Evolutionary conservation across 176 grass and related monocot genomes (phyloP).

Genomic region (Puccinellia tenuiflora): DNA sequence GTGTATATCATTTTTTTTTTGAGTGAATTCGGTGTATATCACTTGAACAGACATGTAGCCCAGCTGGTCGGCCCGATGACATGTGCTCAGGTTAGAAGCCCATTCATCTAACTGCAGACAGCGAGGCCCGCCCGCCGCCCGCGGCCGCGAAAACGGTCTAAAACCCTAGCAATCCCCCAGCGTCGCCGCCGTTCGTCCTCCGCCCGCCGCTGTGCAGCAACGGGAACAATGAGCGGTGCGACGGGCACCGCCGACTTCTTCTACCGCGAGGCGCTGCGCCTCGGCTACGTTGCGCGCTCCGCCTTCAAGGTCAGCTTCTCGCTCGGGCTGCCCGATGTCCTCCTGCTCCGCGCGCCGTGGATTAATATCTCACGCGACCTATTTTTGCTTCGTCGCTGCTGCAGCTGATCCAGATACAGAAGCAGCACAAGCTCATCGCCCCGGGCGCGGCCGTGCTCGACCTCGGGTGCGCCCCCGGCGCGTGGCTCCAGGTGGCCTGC

Average conservation of each 20-base stretch:
- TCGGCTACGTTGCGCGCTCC: constrained; percentile 78
- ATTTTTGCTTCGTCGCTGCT: background rate
- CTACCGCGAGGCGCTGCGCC: constrained; percentile 73
- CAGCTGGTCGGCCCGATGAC: too few species aligned
- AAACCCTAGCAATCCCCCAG: constrained; percentile 27
- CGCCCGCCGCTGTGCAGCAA: too few species aligned
- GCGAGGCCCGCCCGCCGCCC: too few species aligned
- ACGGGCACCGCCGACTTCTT: constrained; percentile 76
- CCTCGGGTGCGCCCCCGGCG: constrained; percentile 73
- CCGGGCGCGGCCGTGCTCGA: constrained; percentile 64
- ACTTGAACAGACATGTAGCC: too few species aligned
- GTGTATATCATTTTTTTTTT: too few species aligned
- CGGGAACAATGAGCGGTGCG: constrained; percentile 42
- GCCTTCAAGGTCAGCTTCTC: constrained; percentile 58
- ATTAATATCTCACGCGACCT: background rate
- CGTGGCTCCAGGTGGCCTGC: constrained; percentile 87
- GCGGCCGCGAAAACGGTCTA: constrained; percentile 8
- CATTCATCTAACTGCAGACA: too few species aligned
- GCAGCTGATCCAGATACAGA: constrained; percentile 91
- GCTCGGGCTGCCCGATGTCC: too few species aligned
- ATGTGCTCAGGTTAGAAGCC: too few species aligned
- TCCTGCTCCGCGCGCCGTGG: too few species aligned
- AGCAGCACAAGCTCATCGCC: constrained; percentile 55
- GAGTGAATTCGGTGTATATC: too few species aligned
- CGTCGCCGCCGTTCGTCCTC: background rate